A percentile compares a stretch with the other conserved stretches of the same genome.
Evolutionary conservation across 2,329 filamentous ascomycete species (phyloP).

Genomic region (Fusarium fracticaudum): DNA sequence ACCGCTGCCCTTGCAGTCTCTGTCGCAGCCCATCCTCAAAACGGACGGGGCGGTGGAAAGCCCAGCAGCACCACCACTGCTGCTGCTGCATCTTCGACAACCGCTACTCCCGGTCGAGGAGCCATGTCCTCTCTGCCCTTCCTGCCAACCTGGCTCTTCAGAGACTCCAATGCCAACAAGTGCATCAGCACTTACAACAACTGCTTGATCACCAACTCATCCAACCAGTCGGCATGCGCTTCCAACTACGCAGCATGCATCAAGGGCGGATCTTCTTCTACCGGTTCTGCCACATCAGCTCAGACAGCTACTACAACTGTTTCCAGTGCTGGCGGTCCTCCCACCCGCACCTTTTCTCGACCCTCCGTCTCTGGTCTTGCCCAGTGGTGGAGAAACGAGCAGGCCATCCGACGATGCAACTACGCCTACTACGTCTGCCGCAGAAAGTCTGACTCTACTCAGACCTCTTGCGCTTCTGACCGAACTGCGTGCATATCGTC

Average conservation of each 20-base stretch:
- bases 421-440: conserved; percentile 4
- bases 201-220: conserved; percentile 5
- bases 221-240: not conserved
- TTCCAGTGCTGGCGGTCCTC: not conserved
- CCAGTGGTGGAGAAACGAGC: conserved; percentile 5
- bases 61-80: not conserved
- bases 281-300: not conserved
- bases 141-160: conserved; percentile 10
- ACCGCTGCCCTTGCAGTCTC: not conserved
- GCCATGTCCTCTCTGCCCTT: not conserved
- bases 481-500: not conserved
- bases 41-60: not conserved
- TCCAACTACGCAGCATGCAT: conserved; percentile 8
- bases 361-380: not conserved
- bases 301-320: not conserved
- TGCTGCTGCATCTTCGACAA: not conserved
- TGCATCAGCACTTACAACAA: conserved; percentile 11
- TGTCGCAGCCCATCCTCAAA: not conserved
- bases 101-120: not conserved
- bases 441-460: not conserved
- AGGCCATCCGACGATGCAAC: not conserved
- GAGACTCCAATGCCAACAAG: not conserved
- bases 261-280: not conserved
- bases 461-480: not conserved
- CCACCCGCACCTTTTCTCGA: not conserved